Percentiles rank a stretch among this genome's conserved stretches.
Conservation (phyloP, 768 basidiomycete genomes). For the Amanita subjunquillea region DNA sequence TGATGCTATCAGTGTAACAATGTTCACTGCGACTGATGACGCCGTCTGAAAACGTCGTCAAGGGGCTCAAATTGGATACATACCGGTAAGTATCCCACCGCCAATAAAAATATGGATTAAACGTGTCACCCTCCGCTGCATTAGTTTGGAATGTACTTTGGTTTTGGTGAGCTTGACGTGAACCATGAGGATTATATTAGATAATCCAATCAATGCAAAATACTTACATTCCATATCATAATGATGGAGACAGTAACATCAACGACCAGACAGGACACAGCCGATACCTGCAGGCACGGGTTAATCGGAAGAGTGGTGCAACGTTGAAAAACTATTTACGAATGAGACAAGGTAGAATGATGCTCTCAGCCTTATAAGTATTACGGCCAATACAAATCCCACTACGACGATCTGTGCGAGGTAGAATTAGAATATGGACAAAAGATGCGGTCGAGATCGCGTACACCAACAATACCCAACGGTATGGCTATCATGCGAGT, state of each 20-base stretch:
- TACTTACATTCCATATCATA: slow-evolving; percentile 22
- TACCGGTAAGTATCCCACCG: slow-evolving; percentile 22
- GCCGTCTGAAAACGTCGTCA: neutral
- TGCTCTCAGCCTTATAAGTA: neutral
- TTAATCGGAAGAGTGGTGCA: neutral
- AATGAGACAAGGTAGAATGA: neutral
- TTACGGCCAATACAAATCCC: neutral
- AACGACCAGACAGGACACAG: slow-evolving; percentile 17
- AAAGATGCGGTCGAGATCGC: neutral
- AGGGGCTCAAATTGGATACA: neutral
- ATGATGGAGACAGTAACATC: slow-evolving; percentile 19
- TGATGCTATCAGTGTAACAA: slow-evolving; percentile 18
- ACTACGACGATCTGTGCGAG: neutral
- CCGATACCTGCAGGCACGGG: slow-evolving; percentile 13
- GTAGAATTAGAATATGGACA: neutral
- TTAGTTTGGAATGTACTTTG: slow-evolving; percentile 16
- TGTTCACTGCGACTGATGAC: slow-evolving; percentile 18
- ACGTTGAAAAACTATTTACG: neutral
- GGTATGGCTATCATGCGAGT: slow-evolving; percentile 10
- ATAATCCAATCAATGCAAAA: neutral
- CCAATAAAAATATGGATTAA: slow-evolving; percentile 23
- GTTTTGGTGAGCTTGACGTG: slow-evolving; percentile 13
- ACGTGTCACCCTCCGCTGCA: slow-evolving; percentile 16
- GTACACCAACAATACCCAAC: slow-evolving; percentile 4
- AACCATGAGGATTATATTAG: neutral